Base-by-base conservation (phyloP, 306 rosid genomes). In the Fagus sylvatica region DNA sequence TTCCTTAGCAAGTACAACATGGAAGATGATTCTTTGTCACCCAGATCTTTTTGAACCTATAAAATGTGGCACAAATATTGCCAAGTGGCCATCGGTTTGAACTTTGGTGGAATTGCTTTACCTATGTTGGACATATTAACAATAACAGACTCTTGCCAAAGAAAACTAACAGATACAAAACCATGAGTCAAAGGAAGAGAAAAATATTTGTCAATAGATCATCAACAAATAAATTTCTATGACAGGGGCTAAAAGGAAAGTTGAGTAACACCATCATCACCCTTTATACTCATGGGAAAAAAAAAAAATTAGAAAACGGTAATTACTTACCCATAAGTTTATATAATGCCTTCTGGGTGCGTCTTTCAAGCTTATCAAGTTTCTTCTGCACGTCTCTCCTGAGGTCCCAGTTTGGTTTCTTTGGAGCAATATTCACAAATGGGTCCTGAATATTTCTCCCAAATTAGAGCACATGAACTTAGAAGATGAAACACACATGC, bases 401-500 rank as follows among this genome's bases (percentile, higher is more conserved):
- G 19, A 95, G 84, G 73, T 95, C 99, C 99, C 99, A 95, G 69
- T 95, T 95, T 36, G 99, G 99, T 75, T 95, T 95, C 82, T 95
- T 95, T 12, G 99, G 98, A 79, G 99, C 98, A 80, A 95, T 95
- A 77, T 89, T 95, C 69, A 95, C 90, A 69, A 95, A 93, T 7
- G 97, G 99, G 41, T 95, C 99, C 98, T 92, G 84, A 77, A 80
- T 32, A 37, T 33, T 74, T 32, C 15, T 4, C 39, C 43, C n/a
- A 40, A 80, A 56, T 68, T 10, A 64, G 72, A 42, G 33, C 6
- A 46, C 4, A 66, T 22, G 1, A 0, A 60, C 43, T 56, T 6
- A 76, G 41, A 30, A 64, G 46, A 69, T 53, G 79, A 64, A 65
- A 7, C 53, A 78, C 48, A 67, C 6, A 19, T 6, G 9, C 71